phyloP scores from a whole-genome alignment of 805 yeast genomes.

The Lipomyces chichibuensis region DNA sequence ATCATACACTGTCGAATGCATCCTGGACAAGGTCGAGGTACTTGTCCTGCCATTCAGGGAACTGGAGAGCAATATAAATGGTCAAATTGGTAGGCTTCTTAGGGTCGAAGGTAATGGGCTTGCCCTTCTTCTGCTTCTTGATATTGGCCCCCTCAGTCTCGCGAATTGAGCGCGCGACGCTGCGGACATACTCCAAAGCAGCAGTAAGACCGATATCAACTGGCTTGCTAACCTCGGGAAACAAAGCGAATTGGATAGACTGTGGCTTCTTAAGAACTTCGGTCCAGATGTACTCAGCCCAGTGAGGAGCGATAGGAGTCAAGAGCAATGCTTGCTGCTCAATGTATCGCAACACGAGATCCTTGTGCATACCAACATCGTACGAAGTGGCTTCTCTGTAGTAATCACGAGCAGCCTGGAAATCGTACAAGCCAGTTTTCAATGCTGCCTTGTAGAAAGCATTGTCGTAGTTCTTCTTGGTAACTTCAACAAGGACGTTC shows the following conservation, averaged over 20 bases:
- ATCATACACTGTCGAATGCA: constrained; percentile 51
- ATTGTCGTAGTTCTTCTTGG: constrained; percentile 67
- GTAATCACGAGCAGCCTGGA: constrained; percentile 93
- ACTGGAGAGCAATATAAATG: constrained; percentile 74
- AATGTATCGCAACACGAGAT: constrained; percentile 76
- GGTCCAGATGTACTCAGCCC: constrained; percentile 84
- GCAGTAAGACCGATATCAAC: constrained; percentile 64
- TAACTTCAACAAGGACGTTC: constrained; percentile 75
- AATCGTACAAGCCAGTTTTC: constrained; percentile 89
- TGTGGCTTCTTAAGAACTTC: constrained; percentile 70
- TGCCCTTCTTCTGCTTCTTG: constrained; percentile 84
- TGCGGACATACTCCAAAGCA: constrained; percentile 78
- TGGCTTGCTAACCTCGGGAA: constrained; percentile 78
- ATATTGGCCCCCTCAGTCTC: constrained; percentile 87
- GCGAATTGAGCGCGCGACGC: constrained; percentile 79
- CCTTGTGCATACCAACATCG: constrained; percentile 74
- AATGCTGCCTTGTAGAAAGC: constrained; percentile 88
- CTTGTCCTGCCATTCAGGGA: constrained; percentile 86
- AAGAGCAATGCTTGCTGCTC: constrained; percentile 82
- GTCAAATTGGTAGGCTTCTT: constrained; percentile 73
- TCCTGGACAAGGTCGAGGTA: constrained; percentile 80
- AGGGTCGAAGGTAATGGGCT: constrained; percentile 73
- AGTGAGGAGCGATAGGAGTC: constrained; percentile 95
- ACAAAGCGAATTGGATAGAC: constrained; percentile 71
- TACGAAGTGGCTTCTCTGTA: constrained; percentile 77